Evolutionary conservation across 2,329 filamentous ascomycete species (phyloP), one percentile per base, ranked within the genome.

Genomic region (Phyllosticta paracitricarpa): DNA sequence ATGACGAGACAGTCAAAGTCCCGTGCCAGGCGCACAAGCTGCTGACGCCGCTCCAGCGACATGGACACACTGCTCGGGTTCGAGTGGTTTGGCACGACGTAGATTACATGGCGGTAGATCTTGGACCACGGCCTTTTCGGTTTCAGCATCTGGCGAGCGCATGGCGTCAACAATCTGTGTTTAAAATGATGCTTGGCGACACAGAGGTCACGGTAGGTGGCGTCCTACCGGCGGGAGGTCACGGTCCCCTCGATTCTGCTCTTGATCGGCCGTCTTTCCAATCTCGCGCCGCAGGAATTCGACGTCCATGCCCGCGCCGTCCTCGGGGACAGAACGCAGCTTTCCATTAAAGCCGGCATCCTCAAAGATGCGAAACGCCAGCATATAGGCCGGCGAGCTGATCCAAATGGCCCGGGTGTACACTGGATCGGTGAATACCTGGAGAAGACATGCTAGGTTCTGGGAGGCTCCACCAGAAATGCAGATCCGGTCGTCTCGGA

Each of bases 51-150:
- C 19, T 75, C 71, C 3, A 91, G 73, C 14, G 86, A 85, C 86
- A 95, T 93, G 2, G 89, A 91, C 69, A 87, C 88, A 30, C 88
- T 90, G 0, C 89, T 91, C 0, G 94, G 94, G 70, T 97, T 97
- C 56, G 89, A 85, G 72, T 92, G 95, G 0, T 91, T 91, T 0
- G 94, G 90, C 14, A 96, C 91, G 33, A 85, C 84, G 72, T 97
- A 97, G 67, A 99, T 87, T 66, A 97, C 72, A 70, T 97, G 89
- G 60, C 86, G 86, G 76, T 96, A 97, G 61, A 89, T 82, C 69
- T 96, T 96, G 51, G 85, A 82, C 75, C 83, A 81, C 14, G 83
- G 78, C 19, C 82, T 79, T 0, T 78, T 72, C 1, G 78, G 77
- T 70, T 90, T 91, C 67, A 82, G 74, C 57, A 73, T 78, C 80